A percentile compares a stretch with the other conserved stretches of the same genome.
Conservation (phyloP, 2,329 filamentous ascomycete species). For the Achaetomium macrosporum region DNA sequence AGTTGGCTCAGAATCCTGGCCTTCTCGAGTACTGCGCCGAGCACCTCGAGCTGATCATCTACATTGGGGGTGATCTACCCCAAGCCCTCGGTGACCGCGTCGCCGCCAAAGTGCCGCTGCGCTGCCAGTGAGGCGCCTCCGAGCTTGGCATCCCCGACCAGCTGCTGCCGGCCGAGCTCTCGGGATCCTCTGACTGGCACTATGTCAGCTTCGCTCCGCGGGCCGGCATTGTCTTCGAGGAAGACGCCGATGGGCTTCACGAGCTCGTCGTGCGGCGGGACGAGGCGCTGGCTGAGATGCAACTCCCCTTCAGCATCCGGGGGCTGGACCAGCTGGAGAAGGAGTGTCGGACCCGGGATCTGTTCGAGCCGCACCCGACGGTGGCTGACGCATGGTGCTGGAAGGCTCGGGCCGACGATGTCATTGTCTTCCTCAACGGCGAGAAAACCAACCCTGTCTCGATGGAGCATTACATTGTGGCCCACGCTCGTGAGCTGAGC, state of each 20-base stretch:
- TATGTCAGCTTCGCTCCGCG: constrained; percentile 31
- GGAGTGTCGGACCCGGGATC: constrained; percentile 11
- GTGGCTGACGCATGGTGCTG: constrained; percentile 26
- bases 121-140: constrained; percentile 32
- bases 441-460: constrained; percentile 29
- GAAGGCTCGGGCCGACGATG: constrained; percentile 27
- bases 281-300: not conserved
- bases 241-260: constrained; percentile 17
- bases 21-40: constrained; percentile 28
- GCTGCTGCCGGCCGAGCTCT: constrained; percentile 13
- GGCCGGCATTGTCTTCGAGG: constrained; percentile 25
- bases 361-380: constrained; percentile 20
- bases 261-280: constrained; percentile 25
- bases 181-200: constrained; percentile 25
- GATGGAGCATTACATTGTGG: constrained; percentile 21
- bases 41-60: constrained; percentile 30
- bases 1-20: constrained; percentile 28
- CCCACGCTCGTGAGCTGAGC: not conserved
- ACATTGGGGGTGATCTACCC: constrained; percentile 34
- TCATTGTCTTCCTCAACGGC: constrained; percentile 20
- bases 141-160: constrained; percentile 28
- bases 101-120: constrained; percentile 29
- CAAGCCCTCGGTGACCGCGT: constrained; percentile 31
- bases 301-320: not conserved
- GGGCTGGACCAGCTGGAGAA: not conserved